Conservation (phyloP, 345 rosid species). For the Eucalyptus curtisii region DNA sequence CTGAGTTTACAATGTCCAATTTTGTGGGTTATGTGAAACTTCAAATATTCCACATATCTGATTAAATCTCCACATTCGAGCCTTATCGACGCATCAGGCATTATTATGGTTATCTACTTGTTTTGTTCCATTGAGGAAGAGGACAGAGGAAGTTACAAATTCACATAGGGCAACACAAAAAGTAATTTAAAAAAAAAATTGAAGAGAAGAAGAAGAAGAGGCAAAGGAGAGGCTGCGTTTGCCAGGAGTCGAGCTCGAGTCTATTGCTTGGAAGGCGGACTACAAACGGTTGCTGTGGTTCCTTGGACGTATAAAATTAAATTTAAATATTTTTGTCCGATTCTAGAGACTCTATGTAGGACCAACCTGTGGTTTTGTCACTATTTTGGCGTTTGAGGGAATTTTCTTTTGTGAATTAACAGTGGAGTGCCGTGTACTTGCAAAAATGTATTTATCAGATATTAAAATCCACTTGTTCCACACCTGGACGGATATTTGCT, state of each 20-base stretch:
- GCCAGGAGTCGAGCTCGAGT: slow-evolving; percentile 90
- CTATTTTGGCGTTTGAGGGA: not conserved
- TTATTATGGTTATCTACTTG: not conserved
- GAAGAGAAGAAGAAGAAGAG: not conserved
- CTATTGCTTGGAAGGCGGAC: slow-evolving; percentile 91
- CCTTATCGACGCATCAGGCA: not conserved
- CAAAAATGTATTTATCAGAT: not conserved
- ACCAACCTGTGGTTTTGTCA: not conserved
- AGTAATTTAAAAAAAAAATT: not conserved
- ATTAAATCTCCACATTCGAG: not conserved
- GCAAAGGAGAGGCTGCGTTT: slow-evolving; percentile 19
- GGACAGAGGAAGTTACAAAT: not conserved
- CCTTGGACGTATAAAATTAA: not conserved
- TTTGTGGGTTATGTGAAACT: not conserved
- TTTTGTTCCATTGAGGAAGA: not conserved
- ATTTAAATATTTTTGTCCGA: too few species aligned
- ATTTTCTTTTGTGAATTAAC: not conserved
- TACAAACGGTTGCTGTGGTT: slow-evolving; percentile 29
- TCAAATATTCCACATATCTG: rapidly evolving
- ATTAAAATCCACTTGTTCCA: not conserved
- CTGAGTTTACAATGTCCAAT: not conserved
- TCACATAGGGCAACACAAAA: not conserved
- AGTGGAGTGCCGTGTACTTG: not conserved
- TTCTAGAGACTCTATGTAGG: not conserved
- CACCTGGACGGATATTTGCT: not conserved